Percentiles rank a stretch among this genome's conserved stretches.
Evolutionary conservation across 2,329 filamentous ascomycete species (phyloP).

Genomic region (Phyllosticta paracitricarpa): DNA sequence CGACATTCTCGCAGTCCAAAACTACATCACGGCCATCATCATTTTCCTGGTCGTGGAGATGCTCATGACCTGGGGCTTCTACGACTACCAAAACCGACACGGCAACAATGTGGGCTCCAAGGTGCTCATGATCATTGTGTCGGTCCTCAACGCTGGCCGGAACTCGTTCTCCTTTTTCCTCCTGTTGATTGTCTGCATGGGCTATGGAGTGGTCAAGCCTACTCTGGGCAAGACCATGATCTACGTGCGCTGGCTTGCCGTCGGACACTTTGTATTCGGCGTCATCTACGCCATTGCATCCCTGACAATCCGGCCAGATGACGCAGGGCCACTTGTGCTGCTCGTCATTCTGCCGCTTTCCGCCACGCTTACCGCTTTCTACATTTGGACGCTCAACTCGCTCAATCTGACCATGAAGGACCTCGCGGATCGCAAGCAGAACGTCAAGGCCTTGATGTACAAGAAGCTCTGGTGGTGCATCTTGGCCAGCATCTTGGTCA

Average conservation of each 20-base stretch:
- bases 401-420: conserved; percentile 93
- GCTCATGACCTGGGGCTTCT: conserved; percentile 98
- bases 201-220: conserved; percentile 94
- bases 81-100: conserved; percentile 88
- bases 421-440: conserved; percentile 86
- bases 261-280: conserved; percentile 89
- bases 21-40: conserved; percentile 96
- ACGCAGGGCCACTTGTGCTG: conserved; percentile 78
- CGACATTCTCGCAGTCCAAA: conserved; percentile 93
- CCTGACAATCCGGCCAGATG: conserved; percentile 79
- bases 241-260: conserved; percentile 80
- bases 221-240: conserved; percentile 89
- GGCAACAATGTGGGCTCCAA: conserved; percentile 77
- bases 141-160: conserved; percentile 80
- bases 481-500: conserved; percentile 80
- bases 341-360: conserved; percentile 89
- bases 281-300: conserved; percentile 87
- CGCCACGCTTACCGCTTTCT: conserved; percentile 88
- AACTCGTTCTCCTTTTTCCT: conserved; percentile 99
- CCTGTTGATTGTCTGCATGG: conserved; percentile 97
- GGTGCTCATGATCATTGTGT: conserved; percentile 81
- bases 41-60: conserved; percentile 92
- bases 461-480: conserved; percentile 99
- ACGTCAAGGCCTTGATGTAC: conserved; percentile 91
- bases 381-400: conserved; percentile 97